phyloP scores from a whole-genome alignment of 2,329 filamentous ascomycete genomes.

The Raffaelea ambrosiae region DNA sequence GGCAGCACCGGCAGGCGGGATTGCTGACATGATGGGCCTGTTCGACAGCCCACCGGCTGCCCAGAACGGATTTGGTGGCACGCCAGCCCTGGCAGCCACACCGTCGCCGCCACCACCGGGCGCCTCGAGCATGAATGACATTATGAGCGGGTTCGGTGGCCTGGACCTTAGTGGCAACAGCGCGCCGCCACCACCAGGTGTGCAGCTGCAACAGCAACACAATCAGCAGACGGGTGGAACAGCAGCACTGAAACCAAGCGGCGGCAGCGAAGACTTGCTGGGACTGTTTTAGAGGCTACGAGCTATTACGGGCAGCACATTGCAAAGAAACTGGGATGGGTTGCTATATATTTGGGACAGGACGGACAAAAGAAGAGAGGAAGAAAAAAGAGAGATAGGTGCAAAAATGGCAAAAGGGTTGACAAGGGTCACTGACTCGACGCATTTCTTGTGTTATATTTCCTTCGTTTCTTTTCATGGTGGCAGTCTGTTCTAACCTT shows the following conservation, averaged over 20 bases:
- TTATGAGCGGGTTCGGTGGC: conserved; percentile 82
- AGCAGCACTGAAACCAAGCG: conserved; percentile 35
- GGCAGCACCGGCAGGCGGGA: conserved; percentile 30
- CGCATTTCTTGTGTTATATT: not conserved
- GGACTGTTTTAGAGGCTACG: conserved; percentile 41
- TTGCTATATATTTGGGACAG: not conserved
- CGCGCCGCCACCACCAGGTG: conserved; percentile 56
- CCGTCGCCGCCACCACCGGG: conserved; percentile 17
- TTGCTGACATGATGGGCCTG: conserved; percentile 60
- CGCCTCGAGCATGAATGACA: conserved; percentile 61
- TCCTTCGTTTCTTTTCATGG: not conserved
- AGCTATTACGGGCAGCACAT: no score
- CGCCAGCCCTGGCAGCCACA: conserved; percentile 12
- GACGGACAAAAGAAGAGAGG: not conserved
- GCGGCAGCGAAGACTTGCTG: conserved; percentile 50
- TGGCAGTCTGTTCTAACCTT: no score
- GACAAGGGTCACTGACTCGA: not conserved
- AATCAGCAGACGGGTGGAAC: conserved; percentile 12
- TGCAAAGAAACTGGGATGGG: no score
- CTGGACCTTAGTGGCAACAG: conserved; percentile 63
- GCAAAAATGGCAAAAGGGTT: no score
- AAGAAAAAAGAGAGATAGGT: not conserved
- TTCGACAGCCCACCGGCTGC: conserved; percentile 49
- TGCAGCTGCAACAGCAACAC: conserved; percentile 42
- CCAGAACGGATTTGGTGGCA: no score